These are phyloP conservation scores for Colletotrichum magnum DNA, from an alignment of 2,329 filamentous ascomycete species.

Conservation along the genomic window DNA sequence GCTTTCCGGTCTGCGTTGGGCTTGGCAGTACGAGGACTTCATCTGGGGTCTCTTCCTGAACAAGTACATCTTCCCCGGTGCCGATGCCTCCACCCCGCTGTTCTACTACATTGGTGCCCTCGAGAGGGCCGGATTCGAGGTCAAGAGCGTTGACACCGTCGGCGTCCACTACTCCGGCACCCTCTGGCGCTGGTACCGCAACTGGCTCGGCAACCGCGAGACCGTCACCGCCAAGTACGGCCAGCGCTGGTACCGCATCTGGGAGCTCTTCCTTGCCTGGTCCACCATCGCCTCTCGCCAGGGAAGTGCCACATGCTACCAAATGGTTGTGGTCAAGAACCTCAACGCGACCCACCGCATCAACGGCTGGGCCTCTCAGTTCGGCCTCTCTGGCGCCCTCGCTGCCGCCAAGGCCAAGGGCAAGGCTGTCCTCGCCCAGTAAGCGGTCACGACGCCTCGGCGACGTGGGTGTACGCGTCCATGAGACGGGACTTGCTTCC, in stretches of 20 bases:
- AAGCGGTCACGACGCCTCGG: background rate
- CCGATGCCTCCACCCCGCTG: conserved; percentile 93
- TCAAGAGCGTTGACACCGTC: conserved; percentile 93
- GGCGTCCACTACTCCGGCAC: conserved; percentile 98
- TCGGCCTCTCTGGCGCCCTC: conserved; percentile 75
- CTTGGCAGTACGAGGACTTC: conserved; percentile 98
- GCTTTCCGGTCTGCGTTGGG: conserved; percentile 92
- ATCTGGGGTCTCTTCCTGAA: conserved; percentile 99
- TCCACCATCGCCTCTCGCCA: conserved; percentile 88
- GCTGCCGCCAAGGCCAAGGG: conserved; percentile 51
- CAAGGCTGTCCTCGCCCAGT: conserved; percentile 27
- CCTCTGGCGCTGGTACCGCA: conserved; percentile 98
- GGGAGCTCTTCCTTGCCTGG: conserved; percentile 92
- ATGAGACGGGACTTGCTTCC: background rate
- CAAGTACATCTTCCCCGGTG: conserved; percentile 98
- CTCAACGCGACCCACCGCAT: conserved; percentile 88
- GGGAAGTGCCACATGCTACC: conserved; percentile 87
- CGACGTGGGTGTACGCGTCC: conserved; percentile 5
- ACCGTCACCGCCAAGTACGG: conserved; percentile 97
- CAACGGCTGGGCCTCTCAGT: conserved; percentile 79
- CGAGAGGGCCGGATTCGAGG: conserved; percentile 86
- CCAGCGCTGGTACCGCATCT: conserved; percentile 94
- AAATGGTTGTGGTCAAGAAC: conserved; percentile 91
- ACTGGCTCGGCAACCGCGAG: conserved; percentile 95
- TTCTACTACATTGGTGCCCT: conserved; percentile 88